These are phyloP conservation scores for Dimargaris cristalligena DNA, from an alignment of 192 early-diverging fungal genomes.

Conservation along the genomic window DNA sequence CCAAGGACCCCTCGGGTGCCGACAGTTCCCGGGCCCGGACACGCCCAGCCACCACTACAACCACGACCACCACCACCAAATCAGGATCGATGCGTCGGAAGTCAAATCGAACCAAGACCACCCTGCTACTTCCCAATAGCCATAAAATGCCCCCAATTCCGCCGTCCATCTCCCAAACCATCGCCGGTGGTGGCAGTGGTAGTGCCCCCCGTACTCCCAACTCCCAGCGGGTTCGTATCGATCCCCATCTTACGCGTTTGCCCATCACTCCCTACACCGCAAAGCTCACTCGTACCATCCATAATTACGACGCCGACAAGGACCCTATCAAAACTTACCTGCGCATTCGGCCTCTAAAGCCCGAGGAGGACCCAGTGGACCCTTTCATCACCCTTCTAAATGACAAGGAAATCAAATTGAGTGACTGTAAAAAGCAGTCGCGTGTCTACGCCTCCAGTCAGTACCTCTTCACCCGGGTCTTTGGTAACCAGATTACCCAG, in stretches of 20 bases:
- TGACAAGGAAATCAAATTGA: conserved; percentile 28
- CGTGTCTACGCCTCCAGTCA: conserved; percentile 11
- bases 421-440: conserved; percentile 3
- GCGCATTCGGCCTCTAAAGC: conserved; percentile 19
- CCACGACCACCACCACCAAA: not conserved
- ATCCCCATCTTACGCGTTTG: not conserved
- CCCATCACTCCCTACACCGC: conserved; percentile 28
- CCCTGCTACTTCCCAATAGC: not conserved
- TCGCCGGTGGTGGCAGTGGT: no score
- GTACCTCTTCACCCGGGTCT: conserved; percentile 41
- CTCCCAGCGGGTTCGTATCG: not conserved
- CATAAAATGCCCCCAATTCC: not conserved
- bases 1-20: not conserved
- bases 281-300: conserved; percentile 13
- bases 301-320: conserved; percentile 21
- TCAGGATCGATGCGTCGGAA: not conserved
- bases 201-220: conserved; percentile 2
- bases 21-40: not conserved
- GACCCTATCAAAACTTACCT: conserved; percentile 30
- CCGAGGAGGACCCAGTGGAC: conserved; percentile 1
- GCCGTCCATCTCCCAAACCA: conserved; percentile 17
- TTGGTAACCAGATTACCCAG: conserved; percentile 28
- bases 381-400: conserved; percentile 19
- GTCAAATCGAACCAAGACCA: not conserved
- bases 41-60: no score